phyloP scores from a whole-genome alignment of 2,329 filamentous ascomycete genomes.

The Trichoderma guizhouense region DNA sequence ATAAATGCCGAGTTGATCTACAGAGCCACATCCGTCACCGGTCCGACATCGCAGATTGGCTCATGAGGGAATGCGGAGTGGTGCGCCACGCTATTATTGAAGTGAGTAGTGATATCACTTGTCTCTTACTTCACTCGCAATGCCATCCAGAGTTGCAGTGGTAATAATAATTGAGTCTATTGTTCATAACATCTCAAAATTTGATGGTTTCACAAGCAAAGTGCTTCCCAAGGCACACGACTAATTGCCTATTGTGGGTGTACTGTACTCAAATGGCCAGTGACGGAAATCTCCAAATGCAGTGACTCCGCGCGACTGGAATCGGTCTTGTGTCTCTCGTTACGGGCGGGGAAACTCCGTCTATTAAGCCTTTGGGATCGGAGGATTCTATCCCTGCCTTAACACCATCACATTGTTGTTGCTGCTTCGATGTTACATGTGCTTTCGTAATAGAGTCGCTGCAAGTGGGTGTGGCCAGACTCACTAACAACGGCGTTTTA shows the following conservation, averaged over 20 bases:
- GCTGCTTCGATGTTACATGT: background rate
- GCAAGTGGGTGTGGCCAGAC: background rate
- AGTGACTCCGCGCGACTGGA: background rate
- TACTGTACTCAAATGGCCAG: background rate
- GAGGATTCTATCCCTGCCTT: background rate
- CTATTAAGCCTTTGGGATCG: background rate
- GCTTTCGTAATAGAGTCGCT: background rate
- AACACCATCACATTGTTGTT: background rate
- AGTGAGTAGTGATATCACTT: background rate
- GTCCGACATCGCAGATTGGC: constrained; percentile 6
- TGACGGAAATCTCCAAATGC: background rate
- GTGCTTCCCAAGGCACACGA: background rate
- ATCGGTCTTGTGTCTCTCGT: background rate
- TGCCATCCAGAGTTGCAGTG: background rate
- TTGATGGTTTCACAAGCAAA: rapidly evolving
- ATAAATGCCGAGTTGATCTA: background rate
- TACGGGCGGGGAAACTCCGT: background rate
- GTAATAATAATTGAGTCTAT: background rate
- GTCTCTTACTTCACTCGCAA: background rate
- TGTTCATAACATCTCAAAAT: too few relatives aligned
- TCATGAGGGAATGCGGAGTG: background rate
- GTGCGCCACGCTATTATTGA: background rate
- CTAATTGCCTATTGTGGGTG: background rate
- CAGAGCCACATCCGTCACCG: constrained; percentile 3
- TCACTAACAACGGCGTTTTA: background rate